Evolutionary conservation across 1,284 basidiomycete genomes (phyloP).

Genomic region (Anthracocystis walkeri): DNA sequence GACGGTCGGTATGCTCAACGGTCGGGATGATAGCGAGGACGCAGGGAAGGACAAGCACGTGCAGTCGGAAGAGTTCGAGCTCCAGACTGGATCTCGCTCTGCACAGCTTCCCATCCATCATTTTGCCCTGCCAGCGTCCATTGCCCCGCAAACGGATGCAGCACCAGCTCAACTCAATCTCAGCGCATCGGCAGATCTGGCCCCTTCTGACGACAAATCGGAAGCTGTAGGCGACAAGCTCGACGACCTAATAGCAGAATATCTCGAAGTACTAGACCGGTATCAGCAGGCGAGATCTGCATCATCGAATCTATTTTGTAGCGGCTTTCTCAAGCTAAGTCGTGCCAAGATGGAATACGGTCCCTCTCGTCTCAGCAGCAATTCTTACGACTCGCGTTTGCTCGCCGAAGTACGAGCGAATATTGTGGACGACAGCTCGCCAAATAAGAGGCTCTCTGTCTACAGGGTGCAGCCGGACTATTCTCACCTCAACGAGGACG

Average conservation of each 20-base stretch:
- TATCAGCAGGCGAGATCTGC: conserved; percentile 29
- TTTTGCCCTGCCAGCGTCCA: conserved; percentile 24
- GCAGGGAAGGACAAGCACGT: background rate
- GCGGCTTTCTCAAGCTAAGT: conserved; percentile 47
- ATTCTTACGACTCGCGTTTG: conserved; percentile 53
- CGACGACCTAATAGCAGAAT: conserved; percentile 36
- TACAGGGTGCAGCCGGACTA: conserved; percentile 26
- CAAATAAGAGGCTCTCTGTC: background rate
- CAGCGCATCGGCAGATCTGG: background rate
- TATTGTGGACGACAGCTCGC: background rate
- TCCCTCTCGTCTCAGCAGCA: conserved; percentile 35
- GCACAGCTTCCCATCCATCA: conserved; percentile 34
- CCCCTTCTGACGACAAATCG: background rate
- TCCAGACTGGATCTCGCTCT: conserved; percentile 9
- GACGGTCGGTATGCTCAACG: conserved; percentile 25
- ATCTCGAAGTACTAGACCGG: conserved; percentile 51
- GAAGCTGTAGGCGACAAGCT: conserved; percentile 14
- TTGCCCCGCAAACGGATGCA: background rate
- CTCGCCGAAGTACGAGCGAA: conserved; percentile 13
- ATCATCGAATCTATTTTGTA: conserved; percentile 13
- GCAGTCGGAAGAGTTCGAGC: conserved; percentile 15
- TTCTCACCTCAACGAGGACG: conserved; percentile 21
- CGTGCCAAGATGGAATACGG: conserved; percentile 56
- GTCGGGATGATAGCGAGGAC: background rate
- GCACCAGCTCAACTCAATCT: background rate